These are phyloP conservation scores for Periconia sp. DNA, from an alignment of 2,329 filamentous ascomycete species.

Conservation along the genomic window DNA sequence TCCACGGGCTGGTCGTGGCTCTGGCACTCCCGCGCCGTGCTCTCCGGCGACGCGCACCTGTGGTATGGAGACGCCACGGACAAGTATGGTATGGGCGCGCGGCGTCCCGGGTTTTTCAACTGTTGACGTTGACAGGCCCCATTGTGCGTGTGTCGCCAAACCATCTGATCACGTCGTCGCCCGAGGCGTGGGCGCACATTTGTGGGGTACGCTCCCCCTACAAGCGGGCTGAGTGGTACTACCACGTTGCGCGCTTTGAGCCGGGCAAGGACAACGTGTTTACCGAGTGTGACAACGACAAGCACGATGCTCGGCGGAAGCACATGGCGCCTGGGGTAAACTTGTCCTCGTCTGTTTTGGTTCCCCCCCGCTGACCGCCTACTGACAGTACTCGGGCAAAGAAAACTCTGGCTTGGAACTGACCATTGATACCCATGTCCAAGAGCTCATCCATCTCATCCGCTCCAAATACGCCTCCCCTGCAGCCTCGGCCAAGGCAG, in stretches of 20 bases:
- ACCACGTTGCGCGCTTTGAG: constrained; percentile 53
- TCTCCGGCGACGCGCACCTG: constrained; percentile 25
- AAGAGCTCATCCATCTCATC: constrained; percentile 52
- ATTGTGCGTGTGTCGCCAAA: constrained; percentile 53
- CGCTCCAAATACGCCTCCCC: constrained; percentile 47
- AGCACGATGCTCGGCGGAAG: constrained; percentile 47
- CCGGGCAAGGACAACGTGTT: constrained; percentile 59
- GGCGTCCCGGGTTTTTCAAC: too few relatives aligned
- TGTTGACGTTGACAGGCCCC: constrained; percentile 38
- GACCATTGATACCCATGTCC: constrained; percentile 54
- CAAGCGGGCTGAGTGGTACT: constrained; percentile 40
- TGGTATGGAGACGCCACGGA: constrained; percentile 33
- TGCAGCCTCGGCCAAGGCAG: constrained; percentile 14
- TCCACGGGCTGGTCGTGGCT: constrained; percentile 33
- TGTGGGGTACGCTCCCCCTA: constrained; percentile 45
- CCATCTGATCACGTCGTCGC: constrained; percentile 52
- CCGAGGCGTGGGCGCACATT: constrained; percentile 51
- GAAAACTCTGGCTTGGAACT: constrained; percentile 58
- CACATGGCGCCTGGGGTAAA: constrained; percentile 55
- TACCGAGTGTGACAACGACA: constrained; percentile 51
- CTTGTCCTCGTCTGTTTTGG: too few relatives aligned
- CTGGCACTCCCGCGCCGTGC: constrained; percentile 34
- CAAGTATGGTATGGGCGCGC: constrained; percentile 31
- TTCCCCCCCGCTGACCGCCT: neutral
- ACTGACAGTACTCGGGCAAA: constrained; percentile 54